Evolutionary conservation across 805 yeast species (phyloP), one percentile per base, ranked within the genome.

Genomic region (Brettanomyces bruxellensis): DNA sequence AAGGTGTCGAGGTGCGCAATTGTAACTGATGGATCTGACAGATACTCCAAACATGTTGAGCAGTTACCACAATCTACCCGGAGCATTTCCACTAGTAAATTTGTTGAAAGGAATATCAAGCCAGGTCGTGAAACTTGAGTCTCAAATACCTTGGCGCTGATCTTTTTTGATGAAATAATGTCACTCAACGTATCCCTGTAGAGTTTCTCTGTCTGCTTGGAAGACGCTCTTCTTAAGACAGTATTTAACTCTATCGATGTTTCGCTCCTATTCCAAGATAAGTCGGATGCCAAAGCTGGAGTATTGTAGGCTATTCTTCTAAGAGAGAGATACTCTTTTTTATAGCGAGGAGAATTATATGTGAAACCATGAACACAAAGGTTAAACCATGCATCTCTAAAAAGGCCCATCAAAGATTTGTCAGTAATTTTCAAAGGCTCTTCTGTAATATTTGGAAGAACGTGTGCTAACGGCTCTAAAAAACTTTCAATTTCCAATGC

Each of bases 301-400:
- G 97, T 76, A 58, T 76, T 85, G 60, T 83, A 78, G 1, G 99
- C 98, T 53, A 93, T 84, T 45, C 80, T 69, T 54, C 75, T 70
- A 38, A 91, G 70, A 25, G 78, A 76, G 0, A 54, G 54, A 39
- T 64, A 61, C 56, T 76, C 73, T n/a, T 66, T 65, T 46, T 66
- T 64, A 13, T 78, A 73, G 57, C 81, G 68, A 12, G 70, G 68
- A 0, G 93, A 80, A 35, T 71, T 71, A 46, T 70, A 70, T n/a
- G 79, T 75, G 60, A 81, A 88, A 0, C 99, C 99, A 63, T 93
- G 96, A 25, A 90, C 85, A 4, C 83, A 91, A 73, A 93, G 71
- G 58, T 91, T 93, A 62, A 87, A 88, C 99, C 99, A 93, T 40
- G 88, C 79, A 62, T 93, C 85, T 58, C 95, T 76, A 69, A 91